Percentiles rank a stretch among this genome's conserved stretches.
Evolutionary conservation across 1,284 basidiomycete species (phyloP).

Genomic region (Thelephora terrestris): DNA sequence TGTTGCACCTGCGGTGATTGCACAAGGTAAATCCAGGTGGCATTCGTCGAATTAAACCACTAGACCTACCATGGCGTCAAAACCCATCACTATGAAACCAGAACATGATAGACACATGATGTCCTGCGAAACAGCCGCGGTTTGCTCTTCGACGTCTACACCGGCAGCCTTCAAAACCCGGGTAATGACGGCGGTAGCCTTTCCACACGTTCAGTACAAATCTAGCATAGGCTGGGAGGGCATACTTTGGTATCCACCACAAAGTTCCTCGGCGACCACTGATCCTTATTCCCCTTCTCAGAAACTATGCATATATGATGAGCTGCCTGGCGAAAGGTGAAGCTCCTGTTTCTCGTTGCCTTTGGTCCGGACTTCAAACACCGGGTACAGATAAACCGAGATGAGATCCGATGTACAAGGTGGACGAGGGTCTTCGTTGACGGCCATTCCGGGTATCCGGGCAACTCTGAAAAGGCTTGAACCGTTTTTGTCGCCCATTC

Average conservation of each 20-base stretch:
- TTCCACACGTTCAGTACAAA: conserved; percentile 1
- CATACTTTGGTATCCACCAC: conserved; percentile 39
- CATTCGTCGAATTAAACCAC: too few relatives aligned
- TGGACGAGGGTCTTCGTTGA: conserved; percentile 37
- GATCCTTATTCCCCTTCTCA: conserved; percentile 21
- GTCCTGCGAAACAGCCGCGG: conserved; percentile 12
- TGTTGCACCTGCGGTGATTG: conserved; percentile 39
- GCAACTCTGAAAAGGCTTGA: conserved; percentile 29
- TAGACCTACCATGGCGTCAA: conserved; percentile 35
- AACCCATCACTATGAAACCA: conserved; percentile 39
- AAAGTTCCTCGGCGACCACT: conserved; percentile 31
- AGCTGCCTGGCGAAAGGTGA: conserved; percentile 49
- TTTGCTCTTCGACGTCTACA: conserved; percentile 23
- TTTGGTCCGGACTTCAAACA: conserved; percentile 25
- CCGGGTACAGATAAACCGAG: conserved; percentile 44
- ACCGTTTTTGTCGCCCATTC: conserved; percentile 38
- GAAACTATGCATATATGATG: conserved; percentile 38
- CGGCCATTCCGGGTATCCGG: conserved; percentile 43
- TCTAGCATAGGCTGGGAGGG: not conserved
- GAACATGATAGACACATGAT: conserved; percentile 44
- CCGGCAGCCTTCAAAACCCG: conserved; percentile 25
- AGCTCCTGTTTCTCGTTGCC: conserved; percentile 25
- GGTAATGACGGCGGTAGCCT: conserved; percentile 35
- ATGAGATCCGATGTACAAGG: conserved; percentile 46
- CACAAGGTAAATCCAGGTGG: too few relatives aligned